A percentile compares a stretch with the other conserved stretches of the same genome.
phyloP scores from a whole-genome alignment of 768 basidiomycete genomes.

The Xerocomellus intermedius region DNA sequence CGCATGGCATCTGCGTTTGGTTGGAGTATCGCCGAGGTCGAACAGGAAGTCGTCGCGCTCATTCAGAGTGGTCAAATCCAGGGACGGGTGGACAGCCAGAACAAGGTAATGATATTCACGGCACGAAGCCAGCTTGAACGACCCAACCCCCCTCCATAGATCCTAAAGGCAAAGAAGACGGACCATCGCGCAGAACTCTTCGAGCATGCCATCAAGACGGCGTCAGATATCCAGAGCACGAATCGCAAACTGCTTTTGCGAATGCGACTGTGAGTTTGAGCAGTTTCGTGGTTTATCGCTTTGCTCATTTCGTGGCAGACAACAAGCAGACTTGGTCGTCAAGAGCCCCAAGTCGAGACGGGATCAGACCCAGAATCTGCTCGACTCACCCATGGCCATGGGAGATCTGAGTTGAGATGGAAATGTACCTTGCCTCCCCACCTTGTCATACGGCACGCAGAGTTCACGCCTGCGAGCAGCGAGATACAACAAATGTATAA shows the following conservation, averaged over 20 bases:
- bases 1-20: constrained; percentile 88
- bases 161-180: constrained; percentile 74
- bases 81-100: constrained; percentile 85
- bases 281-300: not conserved
- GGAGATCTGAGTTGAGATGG: constrained; percentile 13
- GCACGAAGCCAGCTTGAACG: not conserved
- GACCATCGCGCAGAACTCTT: constrained; percentile 80
- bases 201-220: constrained; percentile 69
- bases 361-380: constrained; percentile 17
- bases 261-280: constrained; percentile 69
- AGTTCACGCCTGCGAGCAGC: not conserved
- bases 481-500: constrained; percentile 13
- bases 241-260: constrained; percentile 80
- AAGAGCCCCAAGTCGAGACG: constrained; percentile 53
- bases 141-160: constrained; percentile 41
- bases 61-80: constrained; percentile 78
- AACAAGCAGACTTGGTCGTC: constrained; percentile 78
- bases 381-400: constrained; percentile 17
- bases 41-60: constrained; percentile 69
- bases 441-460: not conserved
- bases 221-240: constrained; percentile 64
- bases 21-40: constrained; percentile 68
- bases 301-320: constrained; percentile 41
- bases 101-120: constrained; percentile 56
- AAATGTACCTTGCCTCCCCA: not conserved